Evolutionary conservation across 2,329 filamentous ascomycete species (phyloP).

Genomic region (Herpotrichia juniperi): DNA sequence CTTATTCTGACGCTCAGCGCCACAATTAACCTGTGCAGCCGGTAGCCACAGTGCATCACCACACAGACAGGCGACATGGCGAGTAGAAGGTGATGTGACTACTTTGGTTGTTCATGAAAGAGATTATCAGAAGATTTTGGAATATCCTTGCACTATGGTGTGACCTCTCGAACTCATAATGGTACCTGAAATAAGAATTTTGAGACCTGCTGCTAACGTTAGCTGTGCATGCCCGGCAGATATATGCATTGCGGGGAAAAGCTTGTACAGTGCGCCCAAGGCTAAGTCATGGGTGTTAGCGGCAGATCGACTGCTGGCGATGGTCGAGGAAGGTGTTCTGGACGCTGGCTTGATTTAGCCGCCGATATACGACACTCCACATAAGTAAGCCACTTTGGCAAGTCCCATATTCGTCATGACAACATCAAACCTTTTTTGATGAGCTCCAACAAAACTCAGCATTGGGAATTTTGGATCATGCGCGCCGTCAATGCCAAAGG

Average conservation of each 20-base stretch:
- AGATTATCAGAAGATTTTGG: not conserved
- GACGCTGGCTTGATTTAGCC: conserved; percentile 32
- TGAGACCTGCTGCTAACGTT: conserved; percentile 15
- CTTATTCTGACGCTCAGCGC: conserved; percentile 19
- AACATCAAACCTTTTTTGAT: conserved; percentile 10
- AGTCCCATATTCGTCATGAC: conserved; percentile 7
- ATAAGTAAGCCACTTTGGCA: conserved; percentile 14
- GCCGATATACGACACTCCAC: conserved; percentile 23
- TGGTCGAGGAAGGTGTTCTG: conserved; percentile 23
- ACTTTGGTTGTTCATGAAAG: not conserved
- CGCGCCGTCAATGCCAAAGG: conserved; percentile 2
- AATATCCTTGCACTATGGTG: not conserved
- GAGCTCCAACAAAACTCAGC: conserved; percentile 7
- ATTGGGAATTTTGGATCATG: conserved; percentile 14
- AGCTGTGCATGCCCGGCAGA: conserved; percentile 31
- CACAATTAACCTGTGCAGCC: conserved; percentile 10
- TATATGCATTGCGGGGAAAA: conserved; percentile 38
- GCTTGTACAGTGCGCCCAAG: conserved; percentile 29
- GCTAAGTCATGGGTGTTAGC: conserved; percentile 15
- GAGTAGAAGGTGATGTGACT: not conserved
- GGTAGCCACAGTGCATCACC: conserved; percentile 1
- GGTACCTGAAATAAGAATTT: conserved; percentile 11
- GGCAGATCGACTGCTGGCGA: conserved; percentile 22
- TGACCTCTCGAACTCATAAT: not conserved
- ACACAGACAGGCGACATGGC: not conserved